Evolutionary conservation across 257 asterid species (phyloP), one percentile per base, ranked within the genome.

Genomic region (Anisodus tanguticus): DNA sequence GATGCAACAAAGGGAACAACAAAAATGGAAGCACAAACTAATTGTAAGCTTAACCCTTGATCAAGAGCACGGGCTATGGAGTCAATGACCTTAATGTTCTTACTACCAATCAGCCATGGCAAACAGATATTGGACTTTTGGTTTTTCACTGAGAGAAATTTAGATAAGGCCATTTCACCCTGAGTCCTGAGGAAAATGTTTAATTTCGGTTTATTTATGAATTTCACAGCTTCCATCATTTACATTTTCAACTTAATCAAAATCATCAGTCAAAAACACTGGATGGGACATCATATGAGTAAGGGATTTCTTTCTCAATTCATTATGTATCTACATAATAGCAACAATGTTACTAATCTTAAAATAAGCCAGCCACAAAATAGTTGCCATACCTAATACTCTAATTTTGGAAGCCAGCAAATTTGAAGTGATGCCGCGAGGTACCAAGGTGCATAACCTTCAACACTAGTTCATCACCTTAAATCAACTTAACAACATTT

Each of bases 371-470:
- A 72, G 80, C 80, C 19, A 45, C 8, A 72, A 47, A 45, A 63
- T 26, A 22, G 81, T 26, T 19, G 81, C 81, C 51, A 12, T 47
- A 76, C 63, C 81, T 76, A 22, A 26, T 26, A 22, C 81, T 26
- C 37, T 15, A 51, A 51, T 51, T 51, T 11, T 17, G 9, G 63
- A 51, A 15, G 26, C 63, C 45, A 15, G 49, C 60, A 76, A 13
- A 76, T 12, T 62, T 76, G 81, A 76, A 76, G 4, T 51, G 63
- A 76, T 51, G 63, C 63, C 80, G 47, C 12, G 41, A 72, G 80
- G 79, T n/a, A 71, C 57, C n/a, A 12, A 71, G 79, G 80, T 47
- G 60, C 80, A 72, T 39, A 68, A 68, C 51, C 77, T 68, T 6
- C 51, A 70, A 16, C 55, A 41, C 35, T 43, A 70, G 79, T 41